Evolutionary conservation across 75 land plant genomes (phyloP), one percentile per base, ranked within the genome.

Genomic region (Selaginella tamariscina): DNA sequence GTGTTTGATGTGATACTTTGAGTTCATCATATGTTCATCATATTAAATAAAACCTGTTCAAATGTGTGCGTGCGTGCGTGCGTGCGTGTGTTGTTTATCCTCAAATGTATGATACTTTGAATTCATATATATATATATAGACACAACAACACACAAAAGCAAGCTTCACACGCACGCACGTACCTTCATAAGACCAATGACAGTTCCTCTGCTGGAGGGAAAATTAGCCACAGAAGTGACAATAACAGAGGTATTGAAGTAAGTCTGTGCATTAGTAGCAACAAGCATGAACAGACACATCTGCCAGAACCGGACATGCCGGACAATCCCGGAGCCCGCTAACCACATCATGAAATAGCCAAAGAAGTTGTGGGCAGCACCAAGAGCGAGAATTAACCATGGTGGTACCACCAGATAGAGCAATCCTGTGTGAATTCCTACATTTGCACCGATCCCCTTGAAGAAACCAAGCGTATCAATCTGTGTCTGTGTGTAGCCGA

Each of bases 341-440:
- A 85, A 74, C 85, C 85, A 85, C 24, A 80, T 64, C 82, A 82
- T 73, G 56, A 71, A 29, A 57, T 82, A 85, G 49, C 85, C 88
- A 28, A 64, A 65, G 27, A 76, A 33, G 60, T 74, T 76, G 72
- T 80, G 67, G 49, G 62, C 64, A 1, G 81, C 84, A 0, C 88
- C 88, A 21, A 74, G 54, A 18, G 56, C 66, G 1, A 85, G 74
- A 24, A 85, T 78, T 5, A 65, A 59, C 85, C 83, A 85, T 8
- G 83, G 75, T 8, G 88, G 81, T n/a, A 70, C 32, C 24, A 78
- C 70, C 55, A 76, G 54, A 23, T 66, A 74, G 55, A 82, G 60
- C 49, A 39, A 39, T 11, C 88, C 88, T 1, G 81, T 55, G 9
- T 78, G 1, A 26, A 85, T 66, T 20, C 85, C 88, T n/a, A 85